Conservation (phyloP, 1,284 basidiomycete species). For the Sphaerobolus stellatus region DNA sequence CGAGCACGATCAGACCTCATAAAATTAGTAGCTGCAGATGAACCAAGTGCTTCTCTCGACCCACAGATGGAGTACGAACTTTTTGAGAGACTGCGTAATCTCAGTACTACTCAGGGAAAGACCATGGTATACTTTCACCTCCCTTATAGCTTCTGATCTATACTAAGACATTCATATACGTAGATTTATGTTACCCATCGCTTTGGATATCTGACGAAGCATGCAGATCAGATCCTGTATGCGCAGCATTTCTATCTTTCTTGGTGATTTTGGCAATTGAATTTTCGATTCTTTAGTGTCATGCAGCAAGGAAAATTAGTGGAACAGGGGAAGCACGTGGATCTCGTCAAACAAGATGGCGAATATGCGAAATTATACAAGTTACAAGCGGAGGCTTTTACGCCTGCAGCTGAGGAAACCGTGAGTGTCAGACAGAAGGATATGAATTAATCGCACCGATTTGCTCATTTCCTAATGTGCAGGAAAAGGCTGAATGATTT, state of each 20-base stretch:
- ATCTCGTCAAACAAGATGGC: conserved; percentile 29
- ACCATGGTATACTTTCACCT: conserved; percentile 1
- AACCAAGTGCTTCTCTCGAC: conserved; percentile 55
- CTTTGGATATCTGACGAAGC: conserved; percentile 34
- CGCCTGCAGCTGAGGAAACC: neutral
- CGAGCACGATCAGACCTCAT: conserved; percentile 43
- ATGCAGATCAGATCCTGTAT: conserved; percentile 44
- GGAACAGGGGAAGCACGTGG: conserved; percentile 35
- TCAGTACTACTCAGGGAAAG: conserved; percentile 2
- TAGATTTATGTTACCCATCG: conserved; percentile 40
- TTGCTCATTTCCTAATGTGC: too few relatives aligned
- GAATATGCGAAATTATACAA: conserved; percentile 34
- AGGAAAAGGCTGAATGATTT: too few relatives aligned
- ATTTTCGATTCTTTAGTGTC: neutral
- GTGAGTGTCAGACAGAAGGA: too few relatives aligned
- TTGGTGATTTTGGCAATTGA: neutral
- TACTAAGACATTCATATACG: neutral
- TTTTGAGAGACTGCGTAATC: conserved; percentile 48
- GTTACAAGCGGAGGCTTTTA: conserved; percentile 1
- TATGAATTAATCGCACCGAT: too few relatives aligned
- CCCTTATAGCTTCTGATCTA: neutral
- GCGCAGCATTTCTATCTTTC: conserved; percentile 9
- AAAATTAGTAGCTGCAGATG: conserved; percentile 49
- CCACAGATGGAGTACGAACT: conserved; percentile 49
- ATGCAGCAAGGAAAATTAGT: conserved; percentile 22